phyloP scores from a whole-genome alignment of 2,329 filamentous ascomycete species.

The Calonectria montana region DNA sequence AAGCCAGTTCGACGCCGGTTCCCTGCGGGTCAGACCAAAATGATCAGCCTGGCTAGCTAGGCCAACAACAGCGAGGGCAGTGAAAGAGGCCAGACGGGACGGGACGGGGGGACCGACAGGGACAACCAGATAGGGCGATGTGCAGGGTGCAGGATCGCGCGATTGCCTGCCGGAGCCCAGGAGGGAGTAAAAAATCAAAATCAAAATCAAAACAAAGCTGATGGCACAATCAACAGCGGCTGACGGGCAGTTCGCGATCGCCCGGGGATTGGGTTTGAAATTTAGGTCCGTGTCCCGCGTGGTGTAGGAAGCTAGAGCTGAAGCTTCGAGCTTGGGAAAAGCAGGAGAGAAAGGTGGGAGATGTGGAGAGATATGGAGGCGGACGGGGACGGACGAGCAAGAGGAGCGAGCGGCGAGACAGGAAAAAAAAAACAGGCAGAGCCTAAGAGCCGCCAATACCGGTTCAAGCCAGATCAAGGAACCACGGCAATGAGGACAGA shows the following conservation, averaged over 20 bases:
- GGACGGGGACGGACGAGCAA: background rate
- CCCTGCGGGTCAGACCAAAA: slow-evolving; percentile 24
- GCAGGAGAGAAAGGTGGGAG: background rate
- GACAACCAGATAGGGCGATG: slow-evolving; percentile 20
- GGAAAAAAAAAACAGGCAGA: background rate
- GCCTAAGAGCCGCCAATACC: slow-evolving; percentile 10
- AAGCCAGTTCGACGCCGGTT: slow-evolving; percentile 25
- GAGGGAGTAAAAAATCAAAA: background rate
- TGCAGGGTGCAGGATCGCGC: slow-evolving; percentile 21
- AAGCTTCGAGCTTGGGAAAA: background rate
- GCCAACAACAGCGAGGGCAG: background rate
- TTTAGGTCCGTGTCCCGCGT: slow-evolving; percentile 16
- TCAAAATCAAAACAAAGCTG: background rate
- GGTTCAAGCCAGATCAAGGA: slow-evolving; percentile 4
- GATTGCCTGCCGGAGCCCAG: slow-evolving; percentile 33
- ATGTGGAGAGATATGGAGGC: background rate
- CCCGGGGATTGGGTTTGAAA: slow-evolving; percentile 4
- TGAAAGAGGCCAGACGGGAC: slow-evolving; percentile 17
- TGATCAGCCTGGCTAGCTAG: slow-evolving; percentile 1
- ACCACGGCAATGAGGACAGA: background rate
- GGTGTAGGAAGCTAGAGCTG: background rate
- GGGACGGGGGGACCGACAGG: slow-evolving; percentile 10
- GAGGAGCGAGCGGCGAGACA: slow-evolving; percentile 1
- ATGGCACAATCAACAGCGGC: slow-evolving; percentile 7
- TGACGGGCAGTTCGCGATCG: slow-evolving; percentile 1